phyloP scores from a whole-genome alignment of 2,329 filamentous ascomycete species.

The Chalaropsis ovoidea region DNA sequence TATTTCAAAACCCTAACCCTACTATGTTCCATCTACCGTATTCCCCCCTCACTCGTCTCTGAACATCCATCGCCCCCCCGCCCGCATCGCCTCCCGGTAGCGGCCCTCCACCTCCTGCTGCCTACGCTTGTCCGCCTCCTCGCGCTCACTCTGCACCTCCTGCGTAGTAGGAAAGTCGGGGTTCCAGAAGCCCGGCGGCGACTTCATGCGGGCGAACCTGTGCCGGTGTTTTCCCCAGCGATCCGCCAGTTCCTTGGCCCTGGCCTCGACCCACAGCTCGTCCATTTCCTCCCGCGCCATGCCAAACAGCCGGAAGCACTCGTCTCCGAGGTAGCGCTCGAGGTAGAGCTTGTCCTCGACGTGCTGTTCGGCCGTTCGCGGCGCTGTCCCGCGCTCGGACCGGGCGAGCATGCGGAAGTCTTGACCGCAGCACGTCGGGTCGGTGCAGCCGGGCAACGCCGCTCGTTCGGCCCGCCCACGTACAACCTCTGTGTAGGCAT shows the following conservation, averaged over 20 bases:
- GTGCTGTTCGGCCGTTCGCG: conserved; percentile 33
- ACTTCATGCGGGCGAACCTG: conserved; percentile 57
- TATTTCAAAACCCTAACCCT: not conserved
- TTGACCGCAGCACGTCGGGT: conserved; percentile 65
- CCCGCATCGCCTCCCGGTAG: conserved; percentile 70
- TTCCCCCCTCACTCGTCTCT: conserved; percentile 55
- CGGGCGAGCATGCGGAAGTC: conserved; percentile 57
- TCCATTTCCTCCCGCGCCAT: conserved; percentile 54
- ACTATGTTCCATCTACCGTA: not conserved
- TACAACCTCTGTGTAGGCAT: conserved; percentile 65
- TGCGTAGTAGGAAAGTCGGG: conserved; percentile 84
- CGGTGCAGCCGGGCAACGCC: conserved; percentile 62
- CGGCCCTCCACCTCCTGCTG: conserved; percentile 58
- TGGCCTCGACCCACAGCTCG: conserved; percentile 63
- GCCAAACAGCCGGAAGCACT: conserved; percentile 46
- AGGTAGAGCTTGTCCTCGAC: conserved; percentile 43
- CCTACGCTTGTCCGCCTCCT: conserved; percentile 54
- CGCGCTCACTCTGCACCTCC: conserved; percentile 56
- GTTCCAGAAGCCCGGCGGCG: conserved; percentile 84
- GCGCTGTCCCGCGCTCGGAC: conserved; percentile 37
- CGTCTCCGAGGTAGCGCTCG: conserved; percentile 48
- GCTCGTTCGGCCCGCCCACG: conserved; percentile 59
- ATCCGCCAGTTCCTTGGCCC: conserved; percentile 61
- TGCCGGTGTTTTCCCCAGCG: conserved; percentile 68
- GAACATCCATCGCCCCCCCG: conserved; percentile 68